These are phyloP conservation scores for Xylariaceae sp. DNA, from an alignment of 2,329 filamentous ascomycete genomes.

Conservation along the genomic window DNA sequence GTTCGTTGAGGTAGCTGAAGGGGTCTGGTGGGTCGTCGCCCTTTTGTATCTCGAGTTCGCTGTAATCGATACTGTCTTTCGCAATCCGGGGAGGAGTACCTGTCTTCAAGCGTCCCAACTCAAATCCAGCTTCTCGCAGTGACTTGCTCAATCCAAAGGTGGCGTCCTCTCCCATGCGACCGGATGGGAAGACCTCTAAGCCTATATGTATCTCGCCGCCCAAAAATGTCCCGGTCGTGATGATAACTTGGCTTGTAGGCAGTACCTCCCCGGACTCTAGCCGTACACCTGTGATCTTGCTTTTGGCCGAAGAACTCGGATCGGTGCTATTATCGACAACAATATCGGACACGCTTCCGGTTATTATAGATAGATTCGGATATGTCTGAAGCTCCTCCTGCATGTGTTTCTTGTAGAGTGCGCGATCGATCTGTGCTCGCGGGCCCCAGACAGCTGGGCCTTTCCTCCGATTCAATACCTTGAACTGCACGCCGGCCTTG, in stretches of 20 bases:
- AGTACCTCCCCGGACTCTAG: conserved; percentile 85
- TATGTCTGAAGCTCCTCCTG: conserved; percentile 76
- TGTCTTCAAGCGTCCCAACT: conserved; percentile 87
- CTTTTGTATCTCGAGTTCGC: conserved; percentile 63
- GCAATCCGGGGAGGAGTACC: conserved; percentile 89
- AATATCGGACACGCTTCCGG: conserved; percentile 90
- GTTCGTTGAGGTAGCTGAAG: conserved; percentile 84
- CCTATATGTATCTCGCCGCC: conserved; percentile 97
- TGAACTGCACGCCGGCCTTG: conserved; percentile 92
- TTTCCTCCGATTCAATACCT: conserved; percentile 81
- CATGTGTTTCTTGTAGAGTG: conserved; percentile 88
- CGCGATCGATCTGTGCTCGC: conserved; percentile 89
- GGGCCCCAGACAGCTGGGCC: conserved; percentile 97
- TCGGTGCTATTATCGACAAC: conserved; percentile 61
- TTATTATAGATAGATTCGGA: conserved; percentile 72
- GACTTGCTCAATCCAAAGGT: conserved; percentile 92
- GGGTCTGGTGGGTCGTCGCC: conserved; percentile 84
- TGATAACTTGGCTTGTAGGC: conserved; percentile 75
- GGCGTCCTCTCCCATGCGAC: conserved; percentile 88
- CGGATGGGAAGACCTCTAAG: conserved; percentile 76
- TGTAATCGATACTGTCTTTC: conserved; percentile 76
- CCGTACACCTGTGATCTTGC: conserved; percentile 77
- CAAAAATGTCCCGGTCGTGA: conserved; percentile 94
- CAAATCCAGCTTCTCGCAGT: conserved; percentile 80
- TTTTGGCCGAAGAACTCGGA: conserved; percentile 43